phyloP scores from a whole-genome alignment of 805 yeast species.

The Millerago galiae region DNA sequence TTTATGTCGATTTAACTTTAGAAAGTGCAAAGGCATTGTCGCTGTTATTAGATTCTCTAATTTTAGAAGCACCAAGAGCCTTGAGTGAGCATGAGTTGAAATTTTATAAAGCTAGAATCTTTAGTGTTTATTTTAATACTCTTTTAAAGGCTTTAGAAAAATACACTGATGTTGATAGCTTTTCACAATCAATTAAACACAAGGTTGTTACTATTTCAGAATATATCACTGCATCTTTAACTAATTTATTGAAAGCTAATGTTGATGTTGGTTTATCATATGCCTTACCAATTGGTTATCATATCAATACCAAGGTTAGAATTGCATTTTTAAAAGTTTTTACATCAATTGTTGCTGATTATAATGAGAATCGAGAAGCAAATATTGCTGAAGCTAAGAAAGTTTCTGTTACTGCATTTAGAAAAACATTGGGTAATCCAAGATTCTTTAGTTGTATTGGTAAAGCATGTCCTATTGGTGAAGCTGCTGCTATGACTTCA shows the following conservation, averaged over 20 bases:
- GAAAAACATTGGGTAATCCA: constrained; percentile 29
- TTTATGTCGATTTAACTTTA: constrained; percentile 53
- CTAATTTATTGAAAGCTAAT: constrained; percentile 65
- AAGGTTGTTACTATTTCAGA: constrained; percentile 53
- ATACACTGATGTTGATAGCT: constrained; percentile 28
- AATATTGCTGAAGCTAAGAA: constrained; percentile 24
- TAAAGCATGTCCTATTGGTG: constrained; percentile 57
- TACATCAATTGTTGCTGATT: constrained; percentile 48
- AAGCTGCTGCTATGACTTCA: constrained; percentile 65
- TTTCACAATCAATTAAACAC: constrained; percentile 37
- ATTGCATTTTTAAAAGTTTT: constrained; percentile 74
- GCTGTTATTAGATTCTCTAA: constrained; percentile 45
- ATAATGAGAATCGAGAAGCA: constrained; percentile 15
- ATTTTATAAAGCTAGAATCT: constrained; percentile 52
- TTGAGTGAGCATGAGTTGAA: constrained; percentile 45
- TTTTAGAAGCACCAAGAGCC: constrained; percentile 55
- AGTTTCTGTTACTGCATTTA: constrained; percentile 24
- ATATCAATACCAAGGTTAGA: constrained; percentile 56
- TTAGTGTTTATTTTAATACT: constrained; percentile 66
- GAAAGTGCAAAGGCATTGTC: constrained; percentile 59
- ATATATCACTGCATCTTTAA: constrained; percentile 56
- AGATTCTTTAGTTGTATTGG: constrained; percentile 47
- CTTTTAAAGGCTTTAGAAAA: constrained; percentile 38
- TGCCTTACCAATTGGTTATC: constrained; percentile 75
- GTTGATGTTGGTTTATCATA: constrained; percentile 70